These are phyloP conservation scores for Zanthoxylum bungeanum DNA, from an alignment of 345 rosid genomes.

Conservation along the genomic window DNA sequence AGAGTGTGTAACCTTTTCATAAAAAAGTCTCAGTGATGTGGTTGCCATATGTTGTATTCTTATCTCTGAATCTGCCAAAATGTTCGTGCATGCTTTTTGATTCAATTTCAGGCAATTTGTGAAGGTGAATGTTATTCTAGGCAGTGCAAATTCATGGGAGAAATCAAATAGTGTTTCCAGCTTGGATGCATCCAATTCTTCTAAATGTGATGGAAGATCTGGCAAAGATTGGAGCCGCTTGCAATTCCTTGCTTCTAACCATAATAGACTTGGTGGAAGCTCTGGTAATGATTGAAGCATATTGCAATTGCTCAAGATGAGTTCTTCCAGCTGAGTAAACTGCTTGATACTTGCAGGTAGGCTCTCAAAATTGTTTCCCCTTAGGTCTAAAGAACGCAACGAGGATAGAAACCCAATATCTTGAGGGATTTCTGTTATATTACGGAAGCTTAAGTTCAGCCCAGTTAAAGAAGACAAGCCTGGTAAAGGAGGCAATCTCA, in stretches of 20 bases:
- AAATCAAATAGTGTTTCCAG: background rate
- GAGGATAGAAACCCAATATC: background rate
- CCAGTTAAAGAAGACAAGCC: background rate
- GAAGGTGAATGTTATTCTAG: background rate
- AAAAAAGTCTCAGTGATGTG: background rate
- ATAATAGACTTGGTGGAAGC: background rate
- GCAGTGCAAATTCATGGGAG: background rate
- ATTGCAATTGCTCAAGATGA: background rate
- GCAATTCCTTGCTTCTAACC: background rate
- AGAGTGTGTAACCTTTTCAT: background rate
- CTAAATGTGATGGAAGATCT: background rate
- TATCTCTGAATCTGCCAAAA: background rate
- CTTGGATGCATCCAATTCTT: background rate
- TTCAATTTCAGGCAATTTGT: background rate
- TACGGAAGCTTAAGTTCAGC: background rate
- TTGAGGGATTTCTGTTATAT: background rate
- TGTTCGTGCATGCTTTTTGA: background rate
- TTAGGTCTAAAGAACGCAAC: background rate
- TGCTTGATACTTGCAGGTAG: conserved; percentile 1
- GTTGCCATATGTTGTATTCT: background rate
- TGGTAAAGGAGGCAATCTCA: background rate
- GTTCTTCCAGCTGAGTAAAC: background rate
- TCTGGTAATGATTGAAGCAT: background rate
- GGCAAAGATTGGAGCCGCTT: background rate
- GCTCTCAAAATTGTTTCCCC: background rate